Evolutionary conservation across 768 basidiomycete species (phyloP), one percentile per base, ranked within the genome.

Genomic region (Tylopilus intermedius): DNA sequence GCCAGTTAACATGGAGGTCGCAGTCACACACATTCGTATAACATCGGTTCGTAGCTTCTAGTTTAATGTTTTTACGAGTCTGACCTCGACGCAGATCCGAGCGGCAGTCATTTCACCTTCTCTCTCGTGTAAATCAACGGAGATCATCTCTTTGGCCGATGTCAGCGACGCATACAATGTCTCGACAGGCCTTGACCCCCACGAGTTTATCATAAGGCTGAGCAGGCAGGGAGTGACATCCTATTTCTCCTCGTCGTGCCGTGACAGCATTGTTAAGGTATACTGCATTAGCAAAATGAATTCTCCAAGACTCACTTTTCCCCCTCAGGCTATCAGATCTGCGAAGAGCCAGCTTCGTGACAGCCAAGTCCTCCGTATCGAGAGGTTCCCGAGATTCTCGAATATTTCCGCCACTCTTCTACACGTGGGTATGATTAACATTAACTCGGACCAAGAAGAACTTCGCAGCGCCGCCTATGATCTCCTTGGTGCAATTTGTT

Each of bases 121-220:
- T 0, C 69, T 91, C 46, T 77, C 82, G 9, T 88, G 88, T 70
- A 82, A 83, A 70, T 82, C 88, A 2, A 88, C 86, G 1, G 93
- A 96, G 61, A 82, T 95, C 49, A 83, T 94, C 49, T 78, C 82
- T 6, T 70, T 94, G 24, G 71, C 79, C 4, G 92, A 94, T 54
- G 79, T 96, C 57, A 90, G 90, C 69, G 93, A 96, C 59, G 80
- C 90, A 1, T 88, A 91, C 69, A 88, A 87, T 42, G 82, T 92
- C 21, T 81, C 84, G 2, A 87, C 84, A 14, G 87, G 88, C 7
- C 79, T 83, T 14, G 88, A 92, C 47, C 74, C 75, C n/a, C 64
- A 84, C 50, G 88, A 93, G 62, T 93, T 94, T 62, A 86, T 91
- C 55, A 82, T 93, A 55, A 79, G 90, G 41, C 78, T 86, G 42